Evolutionary conservation across 192 early-diverging fungal species (phyloP).

Genomic region (Coemansia sp.): DNA sequence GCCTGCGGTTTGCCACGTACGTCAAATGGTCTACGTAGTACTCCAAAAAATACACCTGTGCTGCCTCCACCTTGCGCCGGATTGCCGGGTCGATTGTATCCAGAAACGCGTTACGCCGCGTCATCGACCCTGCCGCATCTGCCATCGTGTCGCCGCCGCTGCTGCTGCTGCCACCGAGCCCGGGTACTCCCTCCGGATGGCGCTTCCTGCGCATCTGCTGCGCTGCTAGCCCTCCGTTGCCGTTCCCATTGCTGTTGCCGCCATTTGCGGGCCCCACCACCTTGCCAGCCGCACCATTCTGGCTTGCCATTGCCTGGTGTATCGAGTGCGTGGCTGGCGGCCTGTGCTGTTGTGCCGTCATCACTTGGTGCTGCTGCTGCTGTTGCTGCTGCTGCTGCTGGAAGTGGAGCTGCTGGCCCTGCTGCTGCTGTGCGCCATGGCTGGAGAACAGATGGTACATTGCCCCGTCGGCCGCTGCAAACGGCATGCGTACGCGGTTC

Average conservation of each 20-base stretch:
- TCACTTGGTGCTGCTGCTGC: constrained; percentile 13
- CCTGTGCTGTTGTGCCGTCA: neutral
- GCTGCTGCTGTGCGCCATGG: constrained; percentile 2
- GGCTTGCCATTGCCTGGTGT: constrained; percentile 36
- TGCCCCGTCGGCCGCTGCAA: constrained; percentile 27
- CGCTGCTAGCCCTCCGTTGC: constrained; percentile 32
- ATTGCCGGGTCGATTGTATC: constrained; percentile 49
- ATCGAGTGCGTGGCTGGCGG: constrained; percentile 19
- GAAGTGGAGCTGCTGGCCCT: constrained; percentile 18
- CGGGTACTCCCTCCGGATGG: constrained; percentile 5
- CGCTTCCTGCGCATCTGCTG: constrained; percentile 43
- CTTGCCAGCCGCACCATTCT: neutral
- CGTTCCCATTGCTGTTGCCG: constrained; percentile 11
- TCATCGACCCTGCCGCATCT: constrained; percentile 35
- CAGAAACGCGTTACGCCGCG: constrained; percentile 48
- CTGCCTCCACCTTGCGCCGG: constrained; percentile 51
- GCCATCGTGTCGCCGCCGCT: constrained; percentile 13
- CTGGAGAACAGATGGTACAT: constrained; percentile 52
- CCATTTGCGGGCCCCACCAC: constrained; percentile 5
- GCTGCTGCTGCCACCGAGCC: neutral
- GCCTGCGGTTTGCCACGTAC: constrained; percentile 66
- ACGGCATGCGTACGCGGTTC: constrained; percentile 19
- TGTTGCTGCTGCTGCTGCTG: constrained; percentile 27
- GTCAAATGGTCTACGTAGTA: constrained; percentile 77
- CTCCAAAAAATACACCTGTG: constrained; percentile 68